These are phyloP conservation scores for Calycina herbarum DNA, from an alignment of 2,329 filamentous ascomycete genomes.

Conservation along the genomic window DNA sequence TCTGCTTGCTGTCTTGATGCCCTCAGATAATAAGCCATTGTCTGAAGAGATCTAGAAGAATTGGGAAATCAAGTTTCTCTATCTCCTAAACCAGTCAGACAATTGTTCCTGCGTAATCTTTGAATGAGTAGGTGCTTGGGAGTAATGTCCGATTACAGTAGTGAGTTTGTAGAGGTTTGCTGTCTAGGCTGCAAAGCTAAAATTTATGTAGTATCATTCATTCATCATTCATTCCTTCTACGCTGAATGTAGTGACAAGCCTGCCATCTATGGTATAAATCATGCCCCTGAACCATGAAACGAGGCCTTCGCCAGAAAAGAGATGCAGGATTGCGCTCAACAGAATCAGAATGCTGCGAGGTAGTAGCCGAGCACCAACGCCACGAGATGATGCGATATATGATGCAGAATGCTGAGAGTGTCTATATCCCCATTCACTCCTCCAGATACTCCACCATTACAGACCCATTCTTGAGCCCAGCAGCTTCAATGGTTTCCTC, in stretches of 20 bases:
- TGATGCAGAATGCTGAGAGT: neutral
- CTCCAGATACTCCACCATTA: slow-evolving; percentile 91
- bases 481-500: slow-evolving; percentile 76
- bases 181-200: neutral
- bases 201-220: neutral
- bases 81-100: neutral
- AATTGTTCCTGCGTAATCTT: too few relatives aligned
- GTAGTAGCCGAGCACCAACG: slow-evolving; percentile 4
- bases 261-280: slow-evolving; percentile 12
- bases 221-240: slow-evolving; percentile 16
- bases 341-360: neutral
- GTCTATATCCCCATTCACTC: slow-evolving; percentile 24
- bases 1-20: too few relatives aligned
- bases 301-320: neutral
- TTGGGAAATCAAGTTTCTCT: too few relatives aligned
- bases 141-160: too few relatives aligned
- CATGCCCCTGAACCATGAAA: neutral
- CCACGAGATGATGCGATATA: slow-evolving; percentile 8
- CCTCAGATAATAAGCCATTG: too few relatives aligned
- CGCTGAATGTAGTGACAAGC: slow-evolving; percentile 5
- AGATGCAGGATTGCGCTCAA: neutral
- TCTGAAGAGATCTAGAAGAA: too few relatives aligned
- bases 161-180: too few relatives aligned
- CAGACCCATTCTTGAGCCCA: slow-evolving; percentile 85
- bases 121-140: too few relatives aligned